Base-by-base conservation (phyloP, 1,284 basidiomycete genomes). In the Fistulina hepatica region DNA sequence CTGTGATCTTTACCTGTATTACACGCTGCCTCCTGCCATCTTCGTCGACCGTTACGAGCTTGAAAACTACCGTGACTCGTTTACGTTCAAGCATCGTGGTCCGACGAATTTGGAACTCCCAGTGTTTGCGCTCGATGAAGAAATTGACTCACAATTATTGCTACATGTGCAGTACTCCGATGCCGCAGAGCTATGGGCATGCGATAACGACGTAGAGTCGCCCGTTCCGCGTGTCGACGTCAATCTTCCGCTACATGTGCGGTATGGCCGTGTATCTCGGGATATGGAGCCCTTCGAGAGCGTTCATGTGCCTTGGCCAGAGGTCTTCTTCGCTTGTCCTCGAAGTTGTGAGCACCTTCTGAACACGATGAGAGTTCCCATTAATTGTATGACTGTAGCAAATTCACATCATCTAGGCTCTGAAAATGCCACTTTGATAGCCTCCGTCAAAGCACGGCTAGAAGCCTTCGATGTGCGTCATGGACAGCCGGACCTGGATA, bases 21-120 rank as follows among this genome's bases (percentile, higher is more conserved):
- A 61, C 48, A 47, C 49, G 4, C 57, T 73, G 13, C 67, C 67
- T 3, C 59, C 65, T 0, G 52, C 64, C 21, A 46, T 71, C 26
- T 71, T 72, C 48, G 60, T 66, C 33, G 71, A 73, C 50, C 64
- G 62, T 5, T 71, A 72, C 49, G 71, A 75, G 46, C 64, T 73
- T 24, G 56, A 55, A 8, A 64, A 70, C 40, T 55, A 64, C 33
- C 59, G 61, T 6, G 55, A 57, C 12, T 59, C 54, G 20, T 70
- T 64, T 41, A 52, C 57, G 0, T 66, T 64, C 48, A 41, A 49
- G 8, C 55, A 69, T 37, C 59, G 58, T 51, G 67, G 67, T n/a
- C 53, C 54, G 2, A 51, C 55, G 7, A 69, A 72, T 43, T 51
- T 75, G 23, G 72, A 73, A 49, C 57, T 63, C 19, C 72, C 72